A percentile compares a stretch with the other conserved stretches of the same genome.
Conservation (phyloP, 2,329 filamentous ascomycete species). For the Colletotrichum tabaci region DNA sequence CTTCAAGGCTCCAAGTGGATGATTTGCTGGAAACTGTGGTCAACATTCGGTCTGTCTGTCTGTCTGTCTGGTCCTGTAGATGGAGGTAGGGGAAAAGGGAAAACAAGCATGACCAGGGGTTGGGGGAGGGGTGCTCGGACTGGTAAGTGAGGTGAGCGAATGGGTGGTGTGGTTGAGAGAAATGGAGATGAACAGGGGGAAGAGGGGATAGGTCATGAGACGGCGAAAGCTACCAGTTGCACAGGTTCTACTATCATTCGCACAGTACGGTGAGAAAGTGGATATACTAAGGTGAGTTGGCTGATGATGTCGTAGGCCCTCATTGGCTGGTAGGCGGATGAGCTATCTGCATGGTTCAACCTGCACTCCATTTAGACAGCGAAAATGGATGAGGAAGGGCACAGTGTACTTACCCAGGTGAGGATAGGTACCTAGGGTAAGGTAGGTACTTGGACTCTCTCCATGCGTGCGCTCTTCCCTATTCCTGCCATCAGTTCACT, state of each 20-base stretch:
- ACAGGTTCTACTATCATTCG: neutral
- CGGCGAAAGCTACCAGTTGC: neutral
- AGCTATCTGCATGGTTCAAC: slow-evolving; percentile 3
- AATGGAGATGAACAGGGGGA: neutral
- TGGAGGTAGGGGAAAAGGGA: slow-evolving; percentile 22
- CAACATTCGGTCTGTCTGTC: neutral
- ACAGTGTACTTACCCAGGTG: too few relatives aligned
- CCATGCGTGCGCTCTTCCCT: too few relatives aligned
- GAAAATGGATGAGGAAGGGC: neutral
- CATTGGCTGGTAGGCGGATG: slow-evolving; percentile 20
- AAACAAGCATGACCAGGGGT: slow-evolving; percentile 31
- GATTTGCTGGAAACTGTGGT: slow-evolving; percentile 7
- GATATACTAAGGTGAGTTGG: neutral
- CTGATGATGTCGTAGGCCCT: neutral
- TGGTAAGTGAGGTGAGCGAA: neutral
- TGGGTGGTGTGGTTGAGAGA: slow-evolving; percentile 1
- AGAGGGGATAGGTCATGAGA: too few relatives aligned
- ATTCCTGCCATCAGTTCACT: too few relatives aligned
- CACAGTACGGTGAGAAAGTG: slow-evolving; percentile 39
- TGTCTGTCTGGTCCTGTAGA: neutral
- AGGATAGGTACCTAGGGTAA: too few relatives aligned
- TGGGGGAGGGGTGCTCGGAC: slow-evolving; percentile 7
- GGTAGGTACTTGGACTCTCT: too few relatives aligned
- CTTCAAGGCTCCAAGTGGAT: neutral
- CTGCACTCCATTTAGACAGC: slow-evolving; percentile 8